These are phyloP conservation scores for Russula lepida DNA, from an alignment of 768 basidiomycete species.

Conservation along the genomic window DNA sequence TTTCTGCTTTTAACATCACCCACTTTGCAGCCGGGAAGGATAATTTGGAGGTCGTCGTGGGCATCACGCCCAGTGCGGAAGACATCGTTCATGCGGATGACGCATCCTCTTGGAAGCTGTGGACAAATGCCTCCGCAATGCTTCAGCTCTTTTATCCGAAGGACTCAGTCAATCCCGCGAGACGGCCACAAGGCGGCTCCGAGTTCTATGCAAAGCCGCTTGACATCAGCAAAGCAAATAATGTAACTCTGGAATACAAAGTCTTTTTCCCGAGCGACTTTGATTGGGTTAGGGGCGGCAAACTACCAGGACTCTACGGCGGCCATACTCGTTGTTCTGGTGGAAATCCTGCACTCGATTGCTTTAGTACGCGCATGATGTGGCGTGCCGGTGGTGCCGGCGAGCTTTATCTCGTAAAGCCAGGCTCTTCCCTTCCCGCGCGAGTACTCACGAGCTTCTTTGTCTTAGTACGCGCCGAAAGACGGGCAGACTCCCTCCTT, in stretches of 20 bases:
- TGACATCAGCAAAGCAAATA: constrained; percentile 38
- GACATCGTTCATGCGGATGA: background rate
- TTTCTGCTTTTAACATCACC: constrained; percentile 13
- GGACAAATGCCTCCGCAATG: constrained; percentile 33
- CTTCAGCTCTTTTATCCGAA: constrained; percentile 63
- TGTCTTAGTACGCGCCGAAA: constrained; percentile 62
- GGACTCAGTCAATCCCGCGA: constrained; percentile 57
- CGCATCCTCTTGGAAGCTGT: constrained; percentile 20
- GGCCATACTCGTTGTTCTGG: constrained; percentile 64
- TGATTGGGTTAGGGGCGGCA: constrained; percentile 74
- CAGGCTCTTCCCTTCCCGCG: background rate
- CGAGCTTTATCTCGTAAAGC: constrained; percentile 60
- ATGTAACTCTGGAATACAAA: constrained; percentile 56
- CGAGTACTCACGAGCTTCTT: background rate
- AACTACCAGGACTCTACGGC: constrained; percentile 75
- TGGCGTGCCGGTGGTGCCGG: constrained; percentile 62
- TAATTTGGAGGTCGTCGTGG: constrained; percentile 15
- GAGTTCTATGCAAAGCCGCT: constrained; percentile 55
- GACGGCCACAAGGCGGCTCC: constrained; percentile 54
- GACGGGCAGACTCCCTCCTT: constrained; percentile 52
- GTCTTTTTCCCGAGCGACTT: constrained; percentile 72
- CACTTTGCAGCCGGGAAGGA: constrained; percentile 13
- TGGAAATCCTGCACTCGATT: constrained; percentile 58
- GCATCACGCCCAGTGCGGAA: constrained; percentile 1
- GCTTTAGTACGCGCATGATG: constrained; percentile 84